A percentile compares a stretch with the other conserved stretches of the same genome.
Evolutionary conservation across 495 filamentous ascomycete species (phyloP).

Genomic region (Hyaloscypha hepaticicola): DNA sequence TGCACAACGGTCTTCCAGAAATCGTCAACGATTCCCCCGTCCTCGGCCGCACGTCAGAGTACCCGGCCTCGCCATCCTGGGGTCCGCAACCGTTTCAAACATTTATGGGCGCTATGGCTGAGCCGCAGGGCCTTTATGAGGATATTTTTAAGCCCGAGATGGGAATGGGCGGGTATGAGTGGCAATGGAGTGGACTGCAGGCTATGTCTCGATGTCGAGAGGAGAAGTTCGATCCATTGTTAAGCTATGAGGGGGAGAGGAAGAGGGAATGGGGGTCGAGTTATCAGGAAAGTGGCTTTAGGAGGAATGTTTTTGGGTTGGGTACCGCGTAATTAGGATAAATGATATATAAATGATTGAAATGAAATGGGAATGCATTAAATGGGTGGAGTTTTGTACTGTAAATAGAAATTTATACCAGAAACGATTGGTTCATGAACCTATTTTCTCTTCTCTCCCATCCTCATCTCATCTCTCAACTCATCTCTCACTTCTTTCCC

Average conservation of each 20-base stretch:
- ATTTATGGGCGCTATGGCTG: constrained; percentile 32
- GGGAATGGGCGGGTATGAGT: constrained; percentile 21
- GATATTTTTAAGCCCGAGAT: constrained; percentile 43
- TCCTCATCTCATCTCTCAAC: too few relatives aligned
- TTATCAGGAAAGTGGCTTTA: constrained; percentile 12
- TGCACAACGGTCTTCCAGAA: constrained; percentile 13
- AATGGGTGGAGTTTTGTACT: background rate
- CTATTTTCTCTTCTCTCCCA: too few relatives aligned
- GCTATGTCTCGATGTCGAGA: constrained; percentile 25
- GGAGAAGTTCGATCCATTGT: constrained; percentile 23
- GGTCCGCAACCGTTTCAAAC: constrained; percentile 30
- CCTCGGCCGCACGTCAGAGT: constrained; percentile 14
- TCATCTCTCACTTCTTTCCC: too few relatives aligned
- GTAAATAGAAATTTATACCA: background rate
- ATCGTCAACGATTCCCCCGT: constrained; percentile 13
- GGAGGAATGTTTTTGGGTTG: constrained; percentile 17
- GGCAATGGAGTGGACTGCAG: constrained; percentile 24
- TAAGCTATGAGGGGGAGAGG: constrained; percentile 8
- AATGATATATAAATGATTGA: background rate
- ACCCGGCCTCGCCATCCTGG: constrained; percentile 21
- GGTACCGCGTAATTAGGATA: constrained; percentile 11
- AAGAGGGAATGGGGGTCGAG: constrained; percentile 1
- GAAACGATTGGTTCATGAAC: too few relatives aligned
- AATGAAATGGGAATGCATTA: background rate
- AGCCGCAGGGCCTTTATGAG: constrained; percentile 38